Evolutionary conservation across 2,329 filamentous ascomycete genomes (phyloP).

Genomic region (Monosporascus sp.): DNA sequence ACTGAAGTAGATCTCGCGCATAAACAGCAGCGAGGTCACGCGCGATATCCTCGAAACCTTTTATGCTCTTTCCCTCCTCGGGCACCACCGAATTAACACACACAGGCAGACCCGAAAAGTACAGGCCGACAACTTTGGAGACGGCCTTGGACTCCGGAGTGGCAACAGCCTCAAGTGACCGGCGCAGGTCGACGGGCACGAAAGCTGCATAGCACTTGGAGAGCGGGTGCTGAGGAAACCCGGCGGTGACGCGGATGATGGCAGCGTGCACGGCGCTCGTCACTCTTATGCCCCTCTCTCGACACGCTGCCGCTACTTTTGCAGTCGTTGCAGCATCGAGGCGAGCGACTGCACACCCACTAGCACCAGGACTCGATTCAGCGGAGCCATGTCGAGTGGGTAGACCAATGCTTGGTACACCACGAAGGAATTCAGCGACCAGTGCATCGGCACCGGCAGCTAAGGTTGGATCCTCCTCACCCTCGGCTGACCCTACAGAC

Average conservation of each 20-base stretch:
- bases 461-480: neutral
- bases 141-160: neutral
- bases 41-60: slow-evolving; percentile 9
- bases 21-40: slow-evolving; percentile 2
- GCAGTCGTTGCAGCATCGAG: slow-evolving; percentile 7
- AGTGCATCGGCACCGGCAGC: slow-evolving; percentile 12
- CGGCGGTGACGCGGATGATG: slow-evolving; percentile 14
- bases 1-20: neutral
- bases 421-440: slow-evolving; percentile 8
- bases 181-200: slow-evolving; percentile 13
- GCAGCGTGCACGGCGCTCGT: slow-evolving; percentile 17
- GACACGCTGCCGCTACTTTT: slow-evolving; percentile 6
- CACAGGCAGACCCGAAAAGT: slow-evolving; percentile 15
- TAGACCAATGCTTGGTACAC: slow-evolving; percentile 17
- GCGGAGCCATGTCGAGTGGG: slow-evolving; percentile 11
- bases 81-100: slow-evolving; percentile 9
- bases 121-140: slow-evolving; percentile 9
- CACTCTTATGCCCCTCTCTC: slow-evolving; percentile 7
- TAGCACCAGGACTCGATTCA: neutral
- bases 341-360: neutral
- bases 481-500: neutral
- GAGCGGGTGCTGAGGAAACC: slow-evolving; percentile 12
- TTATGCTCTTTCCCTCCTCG: neutral
- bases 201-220: slow-evolving; percentile 16
- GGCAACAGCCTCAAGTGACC: slow-evolving; percentile 1